Conservation (phyloP, 345 rosid species). For the Eucalyptus paniculata region DNA sequence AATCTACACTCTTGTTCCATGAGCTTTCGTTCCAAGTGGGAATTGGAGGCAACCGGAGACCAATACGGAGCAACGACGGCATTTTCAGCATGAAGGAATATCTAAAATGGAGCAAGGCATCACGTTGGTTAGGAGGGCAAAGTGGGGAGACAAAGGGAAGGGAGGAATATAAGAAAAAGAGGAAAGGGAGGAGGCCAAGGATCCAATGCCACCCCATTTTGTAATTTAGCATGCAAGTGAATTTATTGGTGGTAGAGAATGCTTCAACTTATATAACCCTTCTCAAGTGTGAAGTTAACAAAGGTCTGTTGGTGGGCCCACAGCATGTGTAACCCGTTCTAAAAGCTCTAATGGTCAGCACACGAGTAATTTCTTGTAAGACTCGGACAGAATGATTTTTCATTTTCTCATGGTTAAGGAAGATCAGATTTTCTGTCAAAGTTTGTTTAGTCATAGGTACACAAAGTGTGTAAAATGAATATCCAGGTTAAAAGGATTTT, state of each 20-base stretch:
- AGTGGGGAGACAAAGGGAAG: neutral
- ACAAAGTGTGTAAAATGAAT: too few relatives aligned
- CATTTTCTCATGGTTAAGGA: too few relatives aligned
- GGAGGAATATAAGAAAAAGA: neutral
- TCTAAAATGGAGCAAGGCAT: neutral
- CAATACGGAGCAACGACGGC: accelerated
- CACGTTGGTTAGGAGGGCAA: neutral
- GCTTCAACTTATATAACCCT: neutral
- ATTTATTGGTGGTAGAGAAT: neutral
- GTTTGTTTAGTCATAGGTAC: too few relatives aligned
- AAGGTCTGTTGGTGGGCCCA: neutral
- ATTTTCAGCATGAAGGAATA: neutral
- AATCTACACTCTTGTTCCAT: too few relatives aligned
- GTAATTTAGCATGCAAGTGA: neutral
- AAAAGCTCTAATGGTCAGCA: neutral
- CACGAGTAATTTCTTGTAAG: neutral
- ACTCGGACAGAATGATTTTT: too few relatives aligned
- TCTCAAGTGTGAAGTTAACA: neutral
- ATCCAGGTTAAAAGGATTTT: too few relatives aligned
- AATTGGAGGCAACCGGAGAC: accelerated
- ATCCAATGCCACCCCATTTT: neutral
- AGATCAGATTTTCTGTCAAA: accelerated
- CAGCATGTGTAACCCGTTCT: accelerated
- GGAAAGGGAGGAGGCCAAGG: neutral
- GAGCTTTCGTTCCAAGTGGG: too few relatives aligned